Percentiles rank a stretch among this genome's conserved stretches.
phyloP scores from a whole-genome alignment of 1,284 basidiomycete genomes.

The Trichosporon sp. region DNA sequence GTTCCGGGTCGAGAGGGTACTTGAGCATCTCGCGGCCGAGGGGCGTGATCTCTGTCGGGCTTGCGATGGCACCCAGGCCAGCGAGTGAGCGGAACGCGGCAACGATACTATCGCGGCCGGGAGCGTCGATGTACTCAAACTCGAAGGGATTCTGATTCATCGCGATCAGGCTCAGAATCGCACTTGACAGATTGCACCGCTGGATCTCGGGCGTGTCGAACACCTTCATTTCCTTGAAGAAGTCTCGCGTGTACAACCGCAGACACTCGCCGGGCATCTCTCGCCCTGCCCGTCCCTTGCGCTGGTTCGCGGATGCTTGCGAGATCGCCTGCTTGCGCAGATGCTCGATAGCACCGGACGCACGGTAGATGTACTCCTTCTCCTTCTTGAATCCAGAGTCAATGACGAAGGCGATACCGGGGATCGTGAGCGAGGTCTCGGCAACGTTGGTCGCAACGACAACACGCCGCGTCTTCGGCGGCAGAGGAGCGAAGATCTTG shows the following conservation, averaged over 20 bases:
- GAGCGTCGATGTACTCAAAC: constrained; percentile 78
- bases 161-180: constrained; percentile 75
- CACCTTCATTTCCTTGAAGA: constrained; percentile 61
- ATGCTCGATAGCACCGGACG: constrained; percentile 83
- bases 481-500: constrained; percentile 68
- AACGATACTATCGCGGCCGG: constrained; percentile 61
- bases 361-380: constrained; percentile 70
- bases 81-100: constrained; percentile 69
- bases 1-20: constrained; percentile 78
- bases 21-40: constrained; percentile 71
- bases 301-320: constrained; percentile 75
- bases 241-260: constrained; percentile 76
- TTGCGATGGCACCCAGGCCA: constrained; percentile 67
- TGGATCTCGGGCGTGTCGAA: constrained; percentile 81
- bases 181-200: constrained; percentile 73
- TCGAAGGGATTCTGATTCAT: constrained; percentile 70
- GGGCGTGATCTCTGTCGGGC: constrained; percentile 59
- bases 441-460: constrained; percentile 94
- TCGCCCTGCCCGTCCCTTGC: constrained; percentile 85
- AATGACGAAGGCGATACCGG: constrained; percentile 89
- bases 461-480: constrained; percentile 71
- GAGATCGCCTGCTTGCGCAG: constrained; percentile 76
- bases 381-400: constrained; percentile 95
- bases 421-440: constrained; percentile 97
- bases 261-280: constrained; percentile 82